phyloP scores from a whole-genome alignment of 441 rosid genomes.

The Cnidoscolus chayamansa region DNA sequence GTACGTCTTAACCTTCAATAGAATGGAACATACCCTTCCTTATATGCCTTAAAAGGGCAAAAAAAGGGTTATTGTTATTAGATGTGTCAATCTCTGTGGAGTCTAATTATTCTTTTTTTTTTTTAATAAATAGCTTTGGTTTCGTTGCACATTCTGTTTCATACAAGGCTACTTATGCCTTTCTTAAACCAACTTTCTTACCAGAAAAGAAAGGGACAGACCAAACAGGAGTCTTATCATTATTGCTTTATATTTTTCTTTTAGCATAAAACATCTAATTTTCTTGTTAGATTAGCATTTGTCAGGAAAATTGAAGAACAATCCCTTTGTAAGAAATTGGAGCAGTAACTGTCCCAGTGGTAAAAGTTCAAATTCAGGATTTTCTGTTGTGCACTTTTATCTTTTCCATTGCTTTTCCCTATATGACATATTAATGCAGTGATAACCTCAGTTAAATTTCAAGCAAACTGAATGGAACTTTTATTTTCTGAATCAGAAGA shows the following conservation, averaged over 20 bases:
- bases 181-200: conserved; percentile 34
- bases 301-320: background rate
- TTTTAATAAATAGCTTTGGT: conserved; percentile 8
- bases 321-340: background rate
- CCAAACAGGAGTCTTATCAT: background rate
- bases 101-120: background rate
- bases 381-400: background rate
- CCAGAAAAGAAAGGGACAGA: conserved; percentile 40
- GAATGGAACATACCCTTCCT: conserved; percentile 28
- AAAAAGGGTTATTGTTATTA: background rate
- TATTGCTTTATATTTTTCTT: background rate
- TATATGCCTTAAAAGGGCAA: conserved; percentile 1
- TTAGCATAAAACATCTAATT: background rate
- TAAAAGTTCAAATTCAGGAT: background rate
- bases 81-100: background rate
- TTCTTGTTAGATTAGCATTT: background rate
- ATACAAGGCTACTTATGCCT: conserved; percentile 33
- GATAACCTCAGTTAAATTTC: too few relatives aligned
- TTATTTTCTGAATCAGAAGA: too few relatives aligned
- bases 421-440: too few relatives aligned
- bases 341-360: background rate
- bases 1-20: conserved; percentile 12
- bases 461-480: too few relatives aligned
- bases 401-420: background rate
- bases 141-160: conserved; percentile 36